Evolutionary conservation across 2,329 filamentous ascomycete species (phyloP), one percentile per base, ranked within the genome.

Genomic region (Gremmenia infestans): DNA sequence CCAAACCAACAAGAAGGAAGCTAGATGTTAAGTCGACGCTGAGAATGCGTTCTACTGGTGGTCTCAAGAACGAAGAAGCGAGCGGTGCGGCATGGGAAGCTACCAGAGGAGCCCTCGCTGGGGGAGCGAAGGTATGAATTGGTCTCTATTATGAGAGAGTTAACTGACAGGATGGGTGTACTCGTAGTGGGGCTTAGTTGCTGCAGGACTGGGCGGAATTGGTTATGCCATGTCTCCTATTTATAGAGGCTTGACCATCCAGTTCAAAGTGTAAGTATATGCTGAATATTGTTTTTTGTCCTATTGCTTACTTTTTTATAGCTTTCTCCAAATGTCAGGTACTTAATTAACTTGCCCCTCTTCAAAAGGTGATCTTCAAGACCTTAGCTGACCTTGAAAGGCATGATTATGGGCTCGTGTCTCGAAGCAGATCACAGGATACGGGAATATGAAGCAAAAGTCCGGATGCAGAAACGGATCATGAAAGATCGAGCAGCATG

Each of bases 261-360:
- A 90, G 68, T 90, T 90, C 72, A 90, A 90, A 74, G 83, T 88
- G 87, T 89, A 79, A 67, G 82, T 74, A 35, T 89, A 79, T 66
- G 82, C 74, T 36, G 25, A 6, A 22, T 23, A 40, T 25, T 40
- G 35, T 32, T 9, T 32, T 51, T 17, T 11, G 15, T 14, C 9
- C 12, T 17, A 47, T 36, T 45, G 32, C 46, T 55, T 25, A 54
- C 7, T 46, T 5, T 12, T 14, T 43, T 28, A 48, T 66, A 92
- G 89, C 32, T 93, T 90, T 68, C 76, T 92, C 15, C 88, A 91
- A 71, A 90, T 91, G 86, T 89, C 86, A n/a, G 86, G 84, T 65
- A 59, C 39, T 17, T 52, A 14, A 47, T n/a, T 39, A 6, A 22
- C 4, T 22, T 22, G 17, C 14, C 12, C 17, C 40, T 14, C 6